Evolutionary conservation across 129 eudicot species (phyloP), one percentile per base, ranked within the genome.

Genomic region (Helichrysum umbraculigerum): DNA sequence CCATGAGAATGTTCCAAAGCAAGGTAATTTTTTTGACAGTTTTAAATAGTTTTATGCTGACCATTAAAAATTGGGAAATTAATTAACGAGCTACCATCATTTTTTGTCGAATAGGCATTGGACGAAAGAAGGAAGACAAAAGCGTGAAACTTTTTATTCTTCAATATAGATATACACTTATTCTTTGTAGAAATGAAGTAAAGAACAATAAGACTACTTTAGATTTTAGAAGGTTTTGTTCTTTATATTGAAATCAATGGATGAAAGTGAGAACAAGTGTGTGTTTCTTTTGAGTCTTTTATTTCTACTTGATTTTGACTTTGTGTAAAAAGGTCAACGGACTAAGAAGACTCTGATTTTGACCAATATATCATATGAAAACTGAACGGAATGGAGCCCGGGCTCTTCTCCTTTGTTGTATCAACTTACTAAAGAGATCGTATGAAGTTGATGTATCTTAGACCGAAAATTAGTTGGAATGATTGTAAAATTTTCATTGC

Each of bases 1-100:
- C 97, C 47, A 89, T 94, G 87, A 86, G 99, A 83, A 87, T 89
- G 88, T 91, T 94, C 79, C 96, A 86, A 80, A 91, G 82, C 92
- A 94, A 91, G 99, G 99, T 94, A 91, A 71, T 1, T 15, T 50
- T 50, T 75, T 14, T 25, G 21, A 60, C 51, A 29, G 9, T 34
- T 50, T 3, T 65, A 22, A 25, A 66, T 2, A 4, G 2, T 28
- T 63, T 0, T 44, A 50, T 63, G 37, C 51, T 1, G 29, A 30
- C 25, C 8, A 51, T 72, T 7, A 21, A 16, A 39, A 21, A 66
- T 41, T 34, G 33, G 58, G 21, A 30, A 20, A 47, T 68, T 66
- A 66, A 16, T 44, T 72, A 42, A 77, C 64, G 10, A 7, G 39
- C 22, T 62, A 57, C 8, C 50, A 17, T 74, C 14, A 3, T 15